Evolutionary conservation across 208 protist species (phyloP).

Genomic region (Acanthamoeba castellanii): DNA sequence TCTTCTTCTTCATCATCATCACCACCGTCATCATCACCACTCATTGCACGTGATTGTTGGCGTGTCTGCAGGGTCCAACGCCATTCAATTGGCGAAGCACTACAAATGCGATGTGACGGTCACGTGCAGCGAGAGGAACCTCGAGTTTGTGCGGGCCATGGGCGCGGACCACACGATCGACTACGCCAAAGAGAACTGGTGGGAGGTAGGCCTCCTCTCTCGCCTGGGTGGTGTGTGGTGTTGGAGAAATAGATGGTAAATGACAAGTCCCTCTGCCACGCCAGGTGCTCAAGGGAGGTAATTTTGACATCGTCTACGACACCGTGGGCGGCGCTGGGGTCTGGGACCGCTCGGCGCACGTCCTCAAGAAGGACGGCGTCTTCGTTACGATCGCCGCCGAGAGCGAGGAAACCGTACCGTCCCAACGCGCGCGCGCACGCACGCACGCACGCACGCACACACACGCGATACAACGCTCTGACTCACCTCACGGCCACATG

Average conservation of each 20-base stretch:
- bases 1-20: neutral
- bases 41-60: neutral
- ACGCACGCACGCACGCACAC: neutral
- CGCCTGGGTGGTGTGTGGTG: neutral
- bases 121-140: slow-evolving; percentile 39
- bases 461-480: neutral
- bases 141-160: neutral
- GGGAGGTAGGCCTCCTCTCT: neutral
- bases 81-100: slow-evolving; percentile 42
- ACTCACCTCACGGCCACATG: too few relatives aligned
- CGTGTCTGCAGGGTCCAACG: neutral
- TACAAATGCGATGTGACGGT: neutral
- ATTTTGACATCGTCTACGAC: slow-evolving; percentile 11
- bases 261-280: too few relatives aligned
- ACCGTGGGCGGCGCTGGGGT: neutral
- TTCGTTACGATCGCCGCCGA: slow-evolving; percentile 7
- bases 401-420: neutral
- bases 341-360: neutral
- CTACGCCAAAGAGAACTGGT: slow-evolving; percentile 19
- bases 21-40: neutral
- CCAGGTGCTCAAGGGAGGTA: neutral
- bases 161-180: slow-evolving; percentile 8
- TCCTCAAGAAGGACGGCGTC: slow-evolving; percentile 1
- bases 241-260: too few relatives aligned
- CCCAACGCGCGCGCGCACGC: too few relatives aligned